These are phyloP conservation scores for Citrullus colocynthis DNA, from an alignment of 306 rosid genomes.

Conservation along the genomic window DNA sequence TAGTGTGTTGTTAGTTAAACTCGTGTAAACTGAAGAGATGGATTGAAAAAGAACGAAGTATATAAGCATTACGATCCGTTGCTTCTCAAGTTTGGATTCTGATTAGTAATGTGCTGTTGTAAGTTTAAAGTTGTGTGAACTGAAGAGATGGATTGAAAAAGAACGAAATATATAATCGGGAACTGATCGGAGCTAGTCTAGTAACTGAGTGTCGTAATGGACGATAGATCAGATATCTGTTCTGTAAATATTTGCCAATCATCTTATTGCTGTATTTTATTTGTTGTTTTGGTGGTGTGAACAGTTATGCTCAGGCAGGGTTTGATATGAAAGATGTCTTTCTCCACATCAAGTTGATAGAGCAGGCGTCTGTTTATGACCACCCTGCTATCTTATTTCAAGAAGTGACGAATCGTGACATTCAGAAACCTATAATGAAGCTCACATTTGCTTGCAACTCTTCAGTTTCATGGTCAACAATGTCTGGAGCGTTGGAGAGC, in stretches of 20 bases:
- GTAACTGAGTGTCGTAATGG: not conserved
- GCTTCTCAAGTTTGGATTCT: conserved; percentile 54
- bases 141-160: not conserved
- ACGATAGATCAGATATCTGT: not conserved
- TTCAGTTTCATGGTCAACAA: conserved; percentile 64
- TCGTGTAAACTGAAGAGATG: not conserved
- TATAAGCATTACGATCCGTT: conserved; percentile 64
- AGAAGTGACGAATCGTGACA: conserved; percentile 41
- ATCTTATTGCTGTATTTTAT: not conserved
- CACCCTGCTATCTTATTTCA: conserved; percentile 73
- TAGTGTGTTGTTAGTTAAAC: not conserved
- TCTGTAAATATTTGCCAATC: not conserved
- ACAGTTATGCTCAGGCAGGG: conserved; percentile 82
- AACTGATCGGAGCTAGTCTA: not conserved
- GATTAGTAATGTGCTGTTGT: conserved; percentile 1
- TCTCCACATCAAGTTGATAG: conserved; percentile 75
- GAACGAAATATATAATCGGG: not conserved
- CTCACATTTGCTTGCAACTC: conserved; percentile 82
- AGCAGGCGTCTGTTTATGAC: conserved; percentile 53
- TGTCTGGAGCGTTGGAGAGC: conserved; percentile 59
- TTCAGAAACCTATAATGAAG: conserved; percentile 50
- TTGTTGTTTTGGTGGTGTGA: not conserved
- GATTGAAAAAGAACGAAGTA: not conserved
- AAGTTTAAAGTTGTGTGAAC: not conserved
- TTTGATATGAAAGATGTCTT: conserved; percentile 85